Evolutionary conservation across 2,329 filamentous ascomycete species (phyloP), one percentile per base, ranked within the genome.

Genomic region (Apiospora kogelbergensis): DNA sequence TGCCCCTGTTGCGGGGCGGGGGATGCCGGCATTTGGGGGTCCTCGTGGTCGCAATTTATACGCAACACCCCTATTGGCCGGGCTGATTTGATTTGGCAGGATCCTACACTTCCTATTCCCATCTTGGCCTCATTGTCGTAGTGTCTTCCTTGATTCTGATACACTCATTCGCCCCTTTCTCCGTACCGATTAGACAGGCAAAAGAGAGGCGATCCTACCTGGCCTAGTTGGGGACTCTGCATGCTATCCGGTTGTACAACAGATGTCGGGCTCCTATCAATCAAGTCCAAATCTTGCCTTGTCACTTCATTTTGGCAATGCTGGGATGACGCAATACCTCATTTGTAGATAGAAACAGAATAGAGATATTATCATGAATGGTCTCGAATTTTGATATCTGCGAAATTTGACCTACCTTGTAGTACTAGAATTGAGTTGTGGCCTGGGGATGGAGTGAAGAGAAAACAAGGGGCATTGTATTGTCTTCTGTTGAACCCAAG

Each of bases 1-100:
- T 60, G 20, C 53, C 53, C 53, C 53, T 60, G 53, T 20, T n/a
- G 30, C 53, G 53, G 53, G 53, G 53, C 20, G 53, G 30, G 53
- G 53, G 53, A 37, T 60, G 53, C 30, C 53, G 53, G 53, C 53
- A 60, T 60, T 60, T 60, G 53, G 30, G 26, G 53, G 17, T 60
- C 53, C 53, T 60, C 53, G 53, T 60, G 53, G 53, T 60, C 22
- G 53, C 53, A 60, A 60, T 60, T 2, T 60, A 22, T 37, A n/a
- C 53, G 20, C 53, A 60, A 60, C 53, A 60, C 53, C 53, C 53
- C 53, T 20, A 60, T 60, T 60, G 53, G 53, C 9, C 20, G 30
- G 53, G 53, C 37, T 37, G 6, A 60, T 60, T 37, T 60, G 53
- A 11, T n/a, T 37, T 60, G 53, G 10, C 7, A 60, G 30, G 53